Conservation (phyloP, 2,329 filamentous ascomycete species). For the Raffaelea ambrosiae region DNA sequence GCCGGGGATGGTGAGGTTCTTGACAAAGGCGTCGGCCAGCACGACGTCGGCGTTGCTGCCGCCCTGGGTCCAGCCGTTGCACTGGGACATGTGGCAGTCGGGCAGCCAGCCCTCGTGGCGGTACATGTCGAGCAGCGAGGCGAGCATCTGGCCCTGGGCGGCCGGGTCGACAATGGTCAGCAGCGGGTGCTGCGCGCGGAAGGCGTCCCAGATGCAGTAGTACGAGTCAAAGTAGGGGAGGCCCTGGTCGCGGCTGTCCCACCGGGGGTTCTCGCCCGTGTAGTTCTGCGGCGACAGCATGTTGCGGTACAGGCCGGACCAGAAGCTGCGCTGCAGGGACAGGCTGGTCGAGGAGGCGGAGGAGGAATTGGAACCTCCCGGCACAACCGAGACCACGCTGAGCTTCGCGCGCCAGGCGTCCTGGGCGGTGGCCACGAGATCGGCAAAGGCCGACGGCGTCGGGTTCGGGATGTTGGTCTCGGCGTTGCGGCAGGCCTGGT, state of each 20-base stretch:
- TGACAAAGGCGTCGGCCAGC: slow-evolving; percentile 44
- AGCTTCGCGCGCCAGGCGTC: slow-evolving; percentile 50
- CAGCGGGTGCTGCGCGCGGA: slow-evolving; percentile 56
- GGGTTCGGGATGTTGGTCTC: slow-evolving; percentile 49
- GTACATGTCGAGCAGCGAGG: slow-evolving; percentile 62
- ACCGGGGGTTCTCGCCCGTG: slow-evolving; percentile 61
- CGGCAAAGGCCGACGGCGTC: slow-evolving; percentile 43
- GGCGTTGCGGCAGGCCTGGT: slow-evolving; percentile 54
- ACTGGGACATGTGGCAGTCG: slow-evolving; percentile 60
- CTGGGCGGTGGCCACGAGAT: slow-evolving; percentile 38
- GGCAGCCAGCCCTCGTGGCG: slow-evolving; percentile 56
- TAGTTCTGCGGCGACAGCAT: slow-evolving; percentile 69
- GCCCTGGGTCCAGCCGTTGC: slow-evolving; percentile 58
- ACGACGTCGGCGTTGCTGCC: slow-evolving; percentile 63
- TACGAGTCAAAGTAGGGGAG: slow-evolving; percentile 53
- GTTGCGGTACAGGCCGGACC: slow-evolving; percentile 60
- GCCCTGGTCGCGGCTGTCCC: slow-evolving; percentile 52
- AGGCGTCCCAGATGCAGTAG: slow-evolving; percentile 67
- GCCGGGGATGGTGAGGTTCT: slow-evolving; percentile 37
- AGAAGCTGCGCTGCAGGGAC: slow-evolving; percentile 39
- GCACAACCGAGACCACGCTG: slow-evolving; percentile 35
- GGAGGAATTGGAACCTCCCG: slow-evolving; percentile 31
- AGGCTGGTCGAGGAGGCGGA: slow-evolving; percentile 46
- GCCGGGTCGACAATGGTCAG: slow-evolving; percentile 57
- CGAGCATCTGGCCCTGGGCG: slow-evolving; percentile 54